Base-by-base conservation (phyloP, 495 filamentous ascomycete species). In the Acidiella bohemica region DNA sequence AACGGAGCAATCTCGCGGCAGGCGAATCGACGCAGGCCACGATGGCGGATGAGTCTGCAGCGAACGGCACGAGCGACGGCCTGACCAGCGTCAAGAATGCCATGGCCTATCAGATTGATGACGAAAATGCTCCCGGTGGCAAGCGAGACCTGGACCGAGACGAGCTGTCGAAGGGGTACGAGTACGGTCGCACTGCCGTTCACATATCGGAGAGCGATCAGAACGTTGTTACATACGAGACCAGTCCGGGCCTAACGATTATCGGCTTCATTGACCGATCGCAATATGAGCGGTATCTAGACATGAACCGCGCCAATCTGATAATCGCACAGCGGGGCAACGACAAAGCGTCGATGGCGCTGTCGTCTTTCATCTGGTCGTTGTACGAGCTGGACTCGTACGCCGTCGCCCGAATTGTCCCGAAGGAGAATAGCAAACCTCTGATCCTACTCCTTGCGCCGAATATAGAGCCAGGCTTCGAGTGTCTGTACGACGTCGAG, bases 181-280 rank as follows among this genome's bases (percentile, higher is more conserved):
- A 83, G 52, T 99, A 96, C 59, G 92, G 92, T 38, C 71, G 84
- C 27, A 94, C 88, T 0, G 84, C 83, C 0, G 87, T 96, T 1
- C 78, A 80, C 46, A 93, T 99, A 50, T 80, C 71, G 49, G 77
- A 81, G 46, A 78, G 78, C 1, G 92, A 99, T 44, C 67, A 79
- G 47, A 78, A 82, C 33, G 69, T 93, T 36, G 86, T 81, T 2
- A 82, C 75, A 36, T 64, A 93, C 22, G 78, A 92, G 48, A 92
- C 86, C 0, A 67, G 61, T 23, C 71, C 81, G 17, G 65, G 71
- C 9, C 68, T 95, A 43, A 78, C 83, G 2, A 75, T 96, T 18
- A 65, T 96, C 41, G 92, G 92, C 2, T 99, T 99, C 49, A 64
- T 96, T 13, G 43, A 51, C 33, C 38, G 36, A 26, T 40, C 29